phyloP scores from a whole-genome alignment of 345 rosid species.

The Pistacia atlantica region DNA sequence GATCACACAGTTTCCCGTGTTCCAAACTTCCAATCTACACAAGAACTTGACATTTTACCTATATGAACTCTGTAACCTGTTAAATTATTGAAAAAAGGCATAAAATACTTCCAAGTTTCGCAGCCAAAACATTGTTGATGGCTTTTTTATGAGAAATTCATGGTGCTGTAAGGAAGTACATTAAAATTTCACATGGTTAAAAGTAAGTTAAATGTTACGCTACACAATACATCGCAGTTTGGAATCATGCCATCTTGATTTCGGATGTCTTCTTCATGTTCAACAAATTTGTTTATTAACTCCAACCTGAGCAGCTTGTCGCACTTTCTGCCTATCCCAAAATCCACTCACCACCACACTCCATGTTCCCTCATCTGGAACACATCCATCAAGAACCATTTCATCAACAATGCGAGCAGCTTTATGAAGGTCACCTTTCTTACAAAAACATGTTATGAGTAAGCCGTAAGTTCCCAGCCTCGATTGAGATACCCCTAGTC shows the following conservation, averaged over 20 bases:
- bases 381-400: slow-evolving; percentile 69
- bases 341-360: slow-evolving; percentile 41
- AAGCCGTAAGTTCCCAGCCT: slow-evolving; percentile 42
- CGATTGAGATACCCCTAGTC: slow-evolving; percentile 65
- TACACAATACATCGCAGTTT: neutral
- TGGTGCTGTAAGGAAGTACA: neutral
- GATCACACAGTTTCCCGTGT: neutral
- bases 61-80: neutral
- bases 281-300: slow-evolving; percentile 27
- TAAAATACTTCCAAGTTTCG: neutral
- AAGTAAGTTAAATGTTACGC: neutral
- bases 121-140: neutral
- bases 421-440: slow-evolving; percentile 64
- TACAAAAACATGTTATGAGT: slow-evolving; percentile 54
- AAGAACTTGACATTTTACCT: neutral
- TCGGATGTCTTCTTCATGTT: slow-evolving; percentile 20
- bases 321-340: slow-evolving; percentile 37
- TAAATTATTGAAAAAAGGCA: neutral
- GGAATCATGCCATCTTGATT: slow-evolving; percentile 6
- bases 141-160: neutral
- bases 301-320: slow-evolving; percentile 29
- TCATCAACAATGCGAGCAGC: slow-evolving; percentile 63
- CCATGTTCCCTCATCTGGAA: slow-evolving; percentile 63
- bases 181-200: neutral
- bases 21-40: neutral